These are phyloP conservation scores for Plasmodium sp. DNA, from an alignment of 169 alveolate species.

Conservation along the genomic window DNA sequence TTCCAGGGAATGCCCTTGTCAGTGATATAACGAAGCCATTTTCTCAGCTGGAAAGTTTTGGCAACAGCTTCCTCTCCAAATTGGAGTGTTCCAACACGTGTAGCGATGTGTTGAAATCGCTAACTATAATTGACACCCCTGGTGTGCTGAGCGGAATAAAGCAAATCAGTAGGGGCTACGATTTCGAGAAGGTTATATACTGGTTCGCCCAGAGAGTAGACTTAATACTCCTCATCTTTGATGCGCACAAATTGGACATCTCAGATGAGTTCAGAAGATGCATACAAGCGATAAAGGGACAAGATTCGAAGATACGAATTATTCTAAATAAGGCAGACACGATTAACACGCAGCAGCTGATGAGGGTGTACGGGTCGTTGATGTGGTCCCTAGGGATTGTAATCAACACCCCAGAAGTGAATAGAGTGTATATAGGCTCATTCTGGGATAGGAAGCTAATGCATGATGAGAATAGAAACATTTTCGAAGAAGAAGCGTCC, in stretches of 20 bases:
- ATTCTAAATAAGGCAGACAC: conserved; percentile 82
- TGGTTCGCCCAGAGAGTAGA: conserved; percentile 89
- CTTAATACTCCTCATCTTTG: conserved; percentile 83
- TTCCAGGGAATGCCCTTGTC: conserved; percentile 88
- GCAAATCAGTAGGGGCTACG: conserved; percentile 87
- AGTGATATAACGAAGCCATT: conserved; percentile 86
- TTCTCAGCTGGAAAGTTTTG: conserved; percentile 85
- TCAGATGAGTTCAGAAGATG: conserved; percentile 86
- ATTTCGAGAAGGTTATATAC: conserved; percentile 86
- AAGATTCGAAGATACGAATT: conserved; percentile 80
- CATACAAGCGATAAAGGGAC: conserved; percentile 77
- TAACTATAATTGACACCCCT: conserved; percentile 88
- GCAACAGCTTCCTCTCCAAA: conserved; percentile 82
- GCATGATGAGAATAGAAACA: conserved; percentile 81
- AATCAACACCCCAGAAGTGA: conserved; percentile 78
- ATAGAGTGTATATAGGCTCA: conserved; percentile 84
- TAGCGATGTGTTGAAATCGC: conserved; percentile 73
- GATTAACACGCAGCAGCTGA: conserved; percentile 85
- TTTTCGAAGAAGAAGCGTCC: conserved; percentile 85
- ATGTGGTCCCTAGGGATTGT: conserved; percentile 87
- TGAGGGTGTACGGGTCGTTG: conserved; percentile 89
- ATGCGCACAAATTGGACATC: conserved; percentile 88
- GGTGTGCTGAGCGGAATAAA: conserved; percentile 88
- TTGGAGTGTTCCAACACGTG: conserved; percentile 79
- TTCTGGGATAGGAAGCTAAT: conserved; percentile 85